phyloP scores from a whole-genome alignment of 768 basidiomycete genomes.

The Phlebiopsis flavidoalba region DNA sequence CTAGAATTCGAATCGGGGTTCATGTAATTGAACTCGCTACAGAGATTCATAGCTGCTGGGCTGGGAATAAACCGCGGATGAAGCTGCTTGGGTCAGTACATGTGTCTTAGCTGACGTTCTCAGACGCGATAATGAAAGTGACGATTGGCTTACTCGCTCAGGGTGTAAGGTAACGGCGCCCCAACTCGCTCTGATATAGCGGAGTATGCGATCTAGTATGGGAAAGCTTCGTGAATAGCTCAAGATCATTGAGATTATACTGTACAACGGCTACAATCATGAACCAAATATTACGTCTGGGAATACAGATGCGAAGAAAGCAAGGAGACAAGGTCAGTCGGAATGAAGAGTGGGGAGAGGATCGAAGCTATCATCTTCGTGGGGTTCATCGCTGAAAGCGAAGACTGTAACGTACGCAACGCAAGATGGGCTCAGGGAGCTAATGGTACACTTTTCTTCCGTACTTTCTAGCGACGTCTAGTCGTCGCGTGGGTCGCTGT shows the following conservation, averaged over 20 bases:
- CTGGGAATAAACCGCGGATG: no score
- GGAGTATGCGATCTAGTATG: no score
- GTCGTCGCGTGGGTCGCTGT: background rate
- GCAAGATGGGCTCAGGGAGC: background rate
- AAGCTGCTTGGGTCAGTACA: no score
- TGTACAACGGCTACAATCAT: background rate
- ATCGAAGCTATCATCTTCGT: background rate
- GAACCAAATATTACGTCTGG: background rate
- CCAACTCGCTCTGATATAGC: no score
- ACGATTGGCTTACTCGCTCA: no score
- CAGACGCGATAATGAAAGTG: no score
- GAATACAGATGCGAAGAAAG: background rate
- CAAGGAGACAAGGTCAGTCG: background rate
- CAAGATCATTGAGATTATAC: background rate
- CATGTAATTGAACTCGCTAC: no score
- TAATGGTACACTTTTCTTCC: background rate
- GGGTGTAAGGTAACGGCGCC: no score
- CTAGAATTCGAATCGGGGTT: no score
- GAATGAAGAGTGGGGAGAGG: background rate
- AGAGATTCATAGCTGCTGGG: no score
- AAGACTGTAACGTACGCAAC: background rate
- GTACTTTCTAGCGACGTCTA: background rate
- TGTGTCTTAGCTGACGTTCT: no score
- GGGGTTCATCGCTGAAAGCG: background rate
- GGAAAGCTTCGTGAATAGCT: background rate